Base-by-base conservation (phyloP, 495 filamentous ascomycete genomes). In the Penicillium soppii region DNA sequence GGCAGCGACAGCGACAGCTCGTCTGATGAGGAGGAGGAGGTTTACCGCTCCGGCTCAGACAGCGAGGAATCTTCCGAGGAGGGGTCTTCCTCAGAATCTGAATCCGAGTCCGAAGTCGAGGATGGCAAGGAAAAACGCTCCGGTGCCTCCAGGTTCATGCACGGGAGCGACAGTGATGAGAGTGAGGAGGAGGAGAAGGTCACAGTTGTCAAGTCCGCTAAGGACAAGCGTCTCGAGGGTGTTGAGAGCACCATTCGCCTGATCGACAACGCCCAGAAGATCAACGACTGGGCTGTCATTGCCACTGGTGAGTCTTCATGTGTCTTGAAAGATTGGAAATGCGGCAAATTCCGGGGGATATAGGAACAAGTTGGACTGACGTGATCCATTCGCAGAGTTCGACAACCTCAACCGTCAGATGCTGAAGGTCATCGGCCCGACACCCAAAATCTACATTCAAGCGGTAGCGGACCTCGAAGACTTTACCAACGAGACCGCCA, bases 181-280 rank as follows among this genome's bases (percentile, higher is more conserved):
- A 89, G 85, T 58, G 88, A 89, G 58, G 89, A 89, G 50, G 92
- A 95, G 52, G 89, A 90, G 37, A 81, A 82, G 50, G 83, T 84
- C 45, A 92, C 89, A 44, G 74, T 95, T 52, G 85, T 91, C 47
- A 97, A 96, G 82, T 96, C 91, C 69, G 92, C 91, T 44, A 97
- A 97, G 75, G 92, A 97, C 72, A 99, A 99, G 80, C 82, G 94
- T 33, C 73, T 91, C 50, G 95, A 96, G 63, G 95, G 96, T 65
- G 79, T 99, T 51, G 95, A 97, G 71, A 82, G 83, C 37, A 95
- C 84, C 36, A 87, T 97, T 49, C 85, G 86, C 64, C 72, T 86
- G 51, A 97, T 97, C 54, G 92, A 96, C 58, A 99, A 99, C 77
- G 91, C 89, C 12, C 77, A 92, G 68, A 97, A 95, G 81, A 99